Percentiles rank a stretch among this genome's conserved stretches.
Conservation (phyloP, 352 stramenopile species). For the Pythium grandisporangium region DNA sequence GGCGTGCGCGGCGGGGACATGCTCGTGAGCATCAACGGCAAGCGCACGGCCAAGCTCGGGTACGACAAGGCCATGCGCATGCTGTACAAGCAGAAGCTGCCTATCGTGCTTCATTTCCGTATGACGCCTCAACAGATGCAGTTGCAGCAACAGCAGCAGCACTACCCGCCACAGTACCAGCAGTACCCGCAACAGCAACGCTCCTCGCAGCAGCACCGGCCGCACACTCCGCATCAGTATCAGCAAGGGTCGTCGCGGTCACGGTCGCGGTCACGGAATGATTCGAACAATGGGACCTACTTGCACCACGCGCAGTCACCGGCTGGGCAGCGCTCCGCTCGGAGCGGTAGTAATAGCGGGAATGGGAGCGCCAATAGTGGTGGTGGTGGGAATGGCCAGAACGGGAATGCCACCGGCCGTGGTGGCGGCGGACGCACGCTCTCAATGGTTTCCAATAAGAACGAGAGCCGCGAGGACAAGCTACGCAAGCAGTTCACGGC, state of each 20-base stretch:
- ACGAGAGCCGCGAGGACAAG: slow-evolving; percentile 23
- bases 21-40: slow-evolving; percentile 73
- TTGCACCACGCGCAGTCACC: too few species aligned
- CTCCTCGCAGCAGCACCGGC: slow-evolving; percentile 6
- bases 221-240: slow-evolving; percentile 1
- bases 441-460: slow-evolving; percentile 16
- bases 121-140: slow-evolving; percentile 21
- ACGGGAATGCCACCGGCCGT: neutral
- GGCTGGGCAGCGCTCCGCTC: neutral
- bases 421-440: slow-evolving; percentile 5
- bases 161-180: neutral
- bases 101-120: slow-evolving; percentile 71
- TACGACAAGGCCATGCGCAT: slow-evolving; percentile 72
- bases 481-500: slow-evolving; percentile 66
- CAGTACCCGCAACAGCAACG: slow-evolving; percentile 1
- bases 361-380: too few species aligned
- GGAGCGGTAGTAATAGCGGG: too few species aligned
- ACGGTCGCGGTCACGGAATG: neutral
- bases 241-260: slow-evolving; percentile 3
- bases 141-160: neutral
- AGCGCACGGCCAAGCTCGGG: slow-evolving; percentile 60
- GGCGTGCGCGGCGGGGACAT: slow-evolving; percentile 56
- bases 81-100: slow-evolving; percentile 70
- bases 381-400: neutral
- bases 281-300: too few species aligned